A percentile compares a stretch with the other conserved stretches of the same genome.
These are phyloP conservation scores for Cenchrus americanus DNA, from an alignment of 176 grass and related monocot genomes.

Conservation along the genomic window DNA sequence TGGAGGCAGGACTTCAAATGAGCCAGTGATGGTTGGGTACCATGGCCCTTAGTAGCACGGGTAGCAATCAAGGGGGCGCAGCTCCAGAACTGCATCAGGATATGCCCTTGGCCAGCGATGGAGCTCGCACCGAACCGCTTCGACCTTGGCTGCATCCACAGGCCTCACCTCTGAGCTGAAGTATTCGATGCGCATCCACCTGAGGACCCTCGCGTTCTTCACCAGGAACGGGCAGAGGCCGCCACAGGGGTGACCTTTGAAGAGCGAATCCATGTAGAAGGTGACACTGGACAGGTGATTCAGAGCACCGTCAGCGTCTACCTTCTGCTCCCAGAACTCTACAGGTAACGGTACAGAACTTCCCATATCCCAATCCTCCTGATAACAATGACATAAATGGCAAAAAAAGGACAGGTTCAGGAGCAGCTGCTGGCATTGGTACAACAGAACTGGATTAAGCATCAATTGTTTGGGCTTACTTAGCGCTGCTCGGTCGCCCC, in stretches of 20 bases:
- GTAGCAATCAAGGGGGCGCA: not conserved
- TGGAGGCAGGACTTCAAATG: not conserved
- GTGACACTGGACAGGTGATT: not conserved
- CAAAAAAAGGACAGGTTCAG: not conserved
- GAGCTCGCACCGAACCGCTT: not conserved
- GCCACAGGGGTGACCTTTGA: too few species aligned
- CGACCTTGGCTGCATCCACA: too few species aligned
- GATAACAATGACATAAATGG: not conserved
- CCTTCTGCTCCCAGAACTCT: conserved; percentile 19
- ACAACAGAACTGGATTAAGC: not conserved
- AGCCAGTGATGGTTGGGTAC: too few species aligned
- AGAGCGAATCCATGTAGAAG: too few species aligned
- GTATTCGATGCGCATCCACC: too few species aligned
- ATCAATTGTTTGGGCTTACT: conserved; percentile 21
- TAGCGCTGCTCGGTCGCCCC: too few species aligned
- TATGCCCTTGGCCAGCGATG: too few species aligned
- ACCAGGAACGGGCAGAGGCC: too few species aligned
- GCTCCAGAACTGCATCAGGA: too few species aligned
- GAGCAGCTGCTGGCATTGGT: not conserved
- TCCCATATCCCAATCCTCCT: not conserved
- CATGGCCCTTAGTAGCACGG: not conserved
- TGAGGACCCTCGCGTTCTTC: too few species aligned
- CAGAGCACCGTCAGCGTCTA: not conserved
- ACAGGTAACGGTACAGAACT: not conserved
- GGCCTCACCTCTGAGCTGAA: too few species aligned